Conservation (phyloP, 768 basidiomycete species). For the Russula olivacea region DNA sequence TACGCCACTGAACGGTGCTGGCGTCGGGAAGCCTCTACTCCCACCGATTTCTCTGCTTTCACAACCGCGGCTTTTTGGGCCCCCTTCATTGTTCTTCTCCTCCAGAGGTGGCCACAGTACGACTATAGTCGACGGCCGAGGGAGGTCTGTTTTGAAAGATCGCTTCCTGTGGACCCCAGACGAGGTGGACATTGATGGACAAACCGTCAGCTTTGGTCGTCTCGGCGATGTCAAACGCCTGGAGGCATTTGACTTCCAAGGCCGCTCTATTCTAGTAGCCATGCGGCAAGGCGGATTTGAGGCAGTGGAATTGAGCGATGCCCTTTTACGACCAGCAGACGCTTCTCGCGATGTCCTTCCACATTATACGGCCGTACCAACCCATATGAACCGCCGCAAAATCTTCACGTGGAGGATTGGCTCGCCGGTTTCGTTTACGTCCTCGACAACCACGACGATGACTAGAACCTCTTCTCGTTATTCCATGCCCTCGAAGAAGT, state of each 20-base stretch:
- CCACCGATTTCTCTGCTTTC: conserved; percentile 68
- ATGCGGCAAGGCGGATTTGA: conserved; percentile 85
- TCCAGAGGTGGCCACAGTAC: conserved; percentile 89
- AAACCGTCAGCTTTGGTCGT: conserved; percentile 34
- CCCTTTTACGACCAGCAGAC: conserved; percentile 72
- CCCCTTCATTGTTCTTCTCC: conserved; percentile 81
- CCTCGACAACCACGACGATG: neutral
- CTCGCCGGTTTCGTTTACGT: conserved; percentile 40
- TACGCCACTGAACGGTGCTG: conserved; percentile 30
- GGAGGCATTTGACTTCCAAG: conserved; percentile 73
- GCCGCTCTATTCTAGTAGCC: conserved; percentile 74
- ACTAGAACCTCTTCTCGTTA: conserved; percentile 36
- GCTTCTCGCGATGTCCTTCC: conserved; percentile 70
- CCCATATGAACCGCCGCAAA: conserved; percentile 58
- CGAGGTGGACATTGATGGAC: conserved; percentile 41
- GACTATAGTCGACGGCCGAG: conserved; percentile 79
- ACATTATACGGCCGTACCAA: conserved; percentile 56
- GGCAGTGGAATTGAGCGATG: conserved; percentile 73
- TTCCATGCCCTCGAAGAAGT: conserved; percentile 40
- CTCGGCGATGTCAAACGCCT: conserved; percentile 81
- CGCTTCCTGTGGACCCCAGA: conserved; percentile 76
- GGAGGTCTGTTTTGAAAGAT: conserved; percentile 76
- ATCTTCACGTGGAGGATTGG: conserved; percentile 85
- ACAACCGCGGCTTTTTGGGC: conserved; percentile 79
- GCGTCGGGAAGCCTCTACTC: conserved; percentile 51